phyloP scores from a whole-genome alignment of 2,329 filamentous ascomycete genomes.

The Botrytis fabae region DNA sequence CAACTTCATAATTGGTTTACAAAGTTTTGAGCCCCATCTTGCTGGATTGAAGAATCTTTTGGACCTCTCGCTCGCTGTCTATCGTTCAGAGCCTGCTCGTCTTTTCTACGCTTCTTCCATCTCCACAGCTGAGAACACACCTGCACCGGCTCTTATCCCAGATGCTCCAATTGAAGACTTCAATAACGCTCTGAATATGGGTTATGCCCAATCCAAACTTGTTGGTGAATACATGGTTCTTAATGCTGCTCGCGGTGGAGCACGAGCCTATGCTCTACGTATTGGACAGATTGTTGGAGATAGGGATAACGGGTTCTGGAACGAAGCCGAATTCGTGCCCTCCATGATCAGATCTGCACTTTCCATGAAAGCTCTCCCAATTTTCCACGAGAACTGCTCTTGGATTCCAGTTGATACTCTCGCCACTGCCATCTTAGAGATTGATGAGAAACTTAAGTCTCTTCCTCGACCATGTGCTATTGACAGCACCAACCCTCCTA shows the following conservation, averaged over 20 bases:
- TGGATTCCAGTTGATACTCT: slow-evolving; percentile 51
- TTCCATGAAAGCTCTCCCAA: slow-evolving; percentile 48
- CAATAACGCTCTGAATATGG: slow-evolving; percentile 47
- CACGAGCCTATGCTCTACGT: slow-evolving; percentile 44
- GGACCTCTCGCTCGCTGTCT: slow-evolving; percentile 27
- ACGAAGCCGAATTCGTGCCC: slow-evolving; percentile 52
- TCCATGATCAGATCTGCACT: slow-evolving; percentile 51
- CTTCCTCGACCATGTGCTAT: slow-evolving; percentile 23
- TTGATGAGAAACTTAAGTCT: slow-evolving; percentile 36
- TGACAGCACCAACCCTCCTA: slow-evolving; percentile 20
- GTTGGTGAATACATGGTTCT: slow-evolving; percentile 49
- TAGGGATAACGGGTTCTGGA: slow-evolving; percentile 49
- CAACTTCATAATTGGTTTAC: slow-evolving; percentile 22
- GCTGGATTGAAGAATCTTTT: slow-evolving; percentile 22
- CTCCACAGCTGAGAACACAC: slow-evolving; percentile 39
- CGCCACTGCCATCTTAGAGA: slow-evolving; percentile 45
- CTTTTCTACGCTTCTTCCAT: slow-evolving; percentile 46
- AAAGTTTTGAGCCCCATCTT: slow-evolving; percentile 38
- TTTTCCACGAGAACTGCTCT: slow-evolving; percentile 44
- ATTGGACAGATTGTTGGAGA: slow-evolving; percentile 55
- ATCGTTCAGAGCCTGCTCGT: slow-evolving; percentile 36
- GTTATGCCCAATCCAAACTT: slow-evolving; percentile 52
- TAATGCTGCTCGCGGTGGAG: slow-evolving; percentile 40
- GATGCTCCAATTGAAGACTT: slow-evolving; percentile 40
- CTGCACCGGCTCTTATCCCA: slow-evolving; percentile 37